Evolutionary conservation across 2,329 filamentous ascomycete genomes (phyloP).

Genomic region (Aspergillus novofumigatus): DNA sequence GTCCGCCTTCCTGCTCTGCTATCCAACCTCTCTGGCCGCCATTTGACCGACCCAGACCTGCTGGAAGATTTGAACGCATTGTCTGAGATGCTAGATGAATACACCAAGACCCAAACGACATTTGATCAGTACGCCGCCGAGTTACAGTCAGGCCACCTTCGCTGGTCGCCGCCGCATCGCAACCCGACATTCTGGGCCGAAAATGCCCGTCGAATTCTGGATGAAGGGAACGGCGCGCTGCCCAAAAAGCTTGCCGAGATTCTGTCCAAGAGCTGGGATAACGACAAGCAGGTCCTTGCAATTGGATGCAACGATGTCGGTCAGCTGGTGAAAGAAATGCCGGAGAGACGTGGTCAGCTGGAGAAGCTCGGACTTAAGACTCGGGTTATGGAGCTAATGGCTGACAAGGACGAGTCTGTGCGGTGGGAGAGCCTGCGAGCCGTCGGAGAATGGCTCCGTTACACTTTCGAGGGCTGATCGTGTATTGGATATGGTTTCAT

Average conservation of each 20-base stretch:
- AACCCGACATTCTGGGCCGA: slow-evolving; percentile 87
- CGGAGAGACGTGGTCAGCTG: slow-evolving; percentile 73
- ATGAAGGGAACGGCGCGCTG: slow-evolving; percentile 74
- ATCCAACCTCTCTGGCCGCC: slow-evolving; percentile 52
- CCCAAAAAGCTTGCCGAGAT: slow-evolving; percentile 81
- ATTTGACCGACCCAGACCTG: slow-evolving; percentile 47
- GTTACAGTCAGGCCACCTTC: slow-evolving; percentile 77
- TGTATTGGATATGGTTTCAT: slow-evolving; percentile 9
- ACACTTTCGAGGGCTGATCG: slow-evolving; percentile 56
- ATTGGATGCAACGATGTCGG: slow-evolving; percentile 92
- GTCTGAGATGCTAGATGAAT: slow-evolving; percentile 75
- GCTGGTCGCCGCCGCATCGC: slow-evolving; percentile 89
- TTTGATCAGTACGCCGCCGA: slow-evolving; percentile 73
- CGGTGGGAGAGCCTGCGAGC: slow-evolving; percentile 90
- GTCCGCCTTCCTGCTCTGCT: slow-evolving; percentile 69
- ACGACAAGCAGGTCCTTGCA: slow-evolving; percentile 78
- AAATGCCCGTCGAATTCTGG: slow-evolving; percentile 81
- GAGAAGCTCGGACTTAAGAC: slow-evolving; percentile 83
- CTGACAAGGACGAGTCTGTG: slow-evolving; percentile 79
- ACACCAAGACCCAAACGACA: slow-evolving; percentile 65
- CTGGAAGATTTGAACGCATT: slow-evolving; percentile 47
- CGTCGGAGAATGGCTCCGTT: slow-evolving; percentile 72
- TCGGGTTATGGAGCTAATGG: slow-evolving; percentile 90
- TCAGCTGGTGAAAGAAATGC: slow-evolving; percentile 81
- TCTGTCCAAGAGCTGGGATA: slow-evolving; percentile 75